Percentiles rank a stretch among this genome's conserved stretches.
phyloP scores from a whole-genome alignment of 257 asterid genomes.

The Solanum tarapatanum region DNA sequence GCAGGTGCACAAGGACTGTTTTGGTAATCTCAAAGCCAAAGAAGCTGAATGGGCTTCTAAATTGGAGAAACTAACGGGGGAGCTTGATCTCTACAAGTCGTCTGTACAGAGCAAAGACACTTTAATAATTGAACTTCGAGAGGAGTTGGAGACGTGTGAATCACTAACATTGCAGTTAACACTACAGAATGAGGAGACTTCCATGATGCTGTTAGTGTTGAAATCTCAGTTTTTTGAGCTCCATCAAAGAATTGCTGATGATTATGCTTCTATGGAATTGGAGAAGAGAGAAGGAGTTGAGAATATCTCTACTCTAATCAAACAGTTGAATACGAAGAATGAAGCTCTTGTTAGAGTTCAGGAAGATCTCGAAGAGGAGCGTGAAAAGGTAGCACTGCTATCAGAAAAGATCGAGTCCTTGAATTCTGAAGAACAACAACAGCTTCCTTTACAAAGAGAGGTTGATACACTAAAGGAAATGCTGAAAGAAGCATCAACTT shows the following conservation, averaged over 20 bases:
- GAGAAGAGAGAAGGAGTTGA: slow-evolving; percentile 21
- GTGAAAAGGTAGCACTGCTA: slow-evolving; percentile 34
- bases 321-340: slow-evolving; percentile 46
- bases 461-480: slow-evolving; percentile 29
- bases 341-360: slow-evolving; percentile 29
- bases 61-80: slow-evolving; percentile 38
- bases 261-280: slow-evolving; percentile 16
- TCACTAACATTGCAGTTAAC: slow-evolving; percentile 43
- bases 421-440: slow-evolving; percentile 28
- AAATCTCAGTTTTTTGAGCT: slow-evolving; percentile 54
- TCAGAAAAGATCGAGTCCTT: slow-evolving; percentile 26
- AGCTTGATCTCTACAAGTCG: slow-evolving; percentile 30
- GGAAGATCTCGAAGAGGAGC: slow-evolving; percentile 48
- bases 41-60: slow-evolving; percentile 60
- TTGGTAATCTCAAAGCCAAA: slow-evolving; percentile 39
- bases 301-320: slow-evolving; percentile 18
- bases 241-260: slow-evolving; percentile 25
- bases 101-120: slow-evolving; percentile 32
- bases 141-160: slow-evolving; percentile 53
- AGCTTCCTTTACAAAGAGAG: slow-evolving; percentile 43
- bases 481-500: slow-evolving; percentile 37
- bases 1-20: slow-evolving; percentile 48
- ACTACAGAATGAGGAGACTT: slow-evolving; percentile 48
- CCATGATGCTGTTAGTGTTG: slow-evolving; percentile 44
- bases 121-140: slow-evolving; percentile 37